Evolutionary conservation across 208 protist genomes (phyloP), one percentile per base, ranked within the genome.

Genomic region (Trypanosoma rangeli): DNA sequence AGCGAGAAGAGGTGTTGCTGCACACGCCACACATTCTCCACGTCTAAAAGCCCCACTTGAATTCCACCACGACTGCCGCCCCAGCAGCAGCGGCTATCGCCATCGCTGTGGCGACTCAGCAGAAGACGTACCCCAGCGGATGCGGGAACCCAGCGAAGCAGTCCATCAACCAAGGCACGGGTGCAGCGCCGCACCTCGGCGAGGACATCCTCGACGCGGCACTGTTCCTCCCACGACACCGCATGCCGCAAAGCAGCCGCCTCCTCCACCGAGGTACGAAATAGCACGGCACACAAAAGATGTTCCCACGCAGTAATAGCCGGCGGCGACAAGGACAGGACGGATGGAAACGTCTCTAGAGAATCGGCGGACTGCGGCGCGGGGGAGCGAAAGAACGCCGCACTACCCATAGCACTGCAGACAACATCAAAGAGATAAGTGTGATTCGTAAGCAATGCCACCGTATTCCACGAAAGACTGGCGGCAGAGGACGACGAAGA

Each of bases 111-210:
- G 20, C 18, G 35, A 9, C 15, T 39, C 3, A 70, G 33, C 18
- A 70, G 10, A 3, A 70, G 42, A 39, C 54, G 64, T 22, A 59
- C 33, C 24, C 64, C 64, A 26, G 53, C 49, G 20, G 28, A 24
- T 20, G 64, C 22, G 22, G 64, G 64, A 49, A 70, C 54, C 64
- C 64, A 70, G 2, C 53, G 53, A 60, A 70, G 24, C 46, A 70
- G 42, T 33, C 64, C 54, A 24, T 70, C 54, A 20, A 54, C 28
- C n/a, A 70, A 52, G 22, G 49, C 15, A 3, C 33, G 52, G 2
- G 64, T 70, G 37, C 64, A 70, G 15, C 5, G 50, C 12, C 54
- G 64, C 22, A 52, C 15, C 18, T 5, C 18, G 5, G 24, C 20
- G 46, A 59, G 13, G 22, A 18, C 37, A 54, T 60, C 31, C 18